phyloP scores from a whole-genome alignment of 2,329 filamentous ascomycete species.

The Aspergillus tubingensis region DNA sequence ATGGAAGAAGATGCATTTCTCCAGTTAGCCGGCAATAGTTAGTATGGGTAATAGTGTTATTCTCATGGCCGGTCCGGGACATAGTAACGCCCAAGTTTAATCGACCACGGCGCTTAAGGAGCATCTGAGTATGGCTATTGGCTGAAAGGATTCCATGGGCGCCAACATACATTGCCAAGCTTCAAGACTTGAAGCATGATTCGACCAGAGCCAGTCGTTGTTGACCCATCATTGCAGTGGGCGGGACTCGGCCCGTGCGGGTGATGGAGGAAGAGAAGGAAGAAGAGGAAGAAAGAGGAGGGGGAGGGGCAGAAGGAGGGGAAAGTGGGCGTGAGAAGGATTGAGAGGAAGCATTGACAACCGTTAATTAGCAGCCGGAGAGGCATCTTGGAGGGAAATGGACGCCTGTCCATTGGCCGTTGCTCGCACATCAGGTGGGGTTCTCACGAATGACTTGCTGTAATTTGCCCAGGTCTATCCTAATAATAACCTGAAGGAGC shows the following conservation, averaged over 20 bases:
- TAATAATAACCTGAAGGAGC: not conserved
- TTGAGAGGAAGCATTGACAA: too few species aligned
- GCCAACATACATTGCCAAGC: too few species aligned
- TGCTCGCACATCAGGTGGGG: too few species aligned
- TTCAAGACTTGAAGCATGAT: too few species aligned
- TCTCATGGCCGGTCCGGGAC: not conserved
- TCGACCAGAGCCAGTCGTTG: too few species aligned
- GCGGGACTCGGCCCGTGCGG: not conserved
- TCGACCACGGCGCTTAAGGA: not conserved
- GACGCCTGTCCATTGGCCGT: too few species aligned
- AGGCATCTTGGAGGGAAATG: too few species aligned
- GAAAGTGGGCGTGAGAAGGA: not conserved
- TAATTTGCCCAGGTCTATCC: not conserved
- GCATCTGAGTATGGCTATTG: not conserved
- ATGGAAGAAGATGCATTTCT: too few species aligned
- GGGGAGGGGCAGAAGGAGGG: not conserved
- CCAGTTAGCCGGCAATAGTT: too few species aligned
- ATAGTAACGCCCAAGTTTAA: not conserved
- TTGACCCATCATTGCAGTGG: not conserved
- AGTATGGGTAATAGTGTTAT: too few species aligned
- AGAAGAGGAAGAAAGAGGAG: not conserved
- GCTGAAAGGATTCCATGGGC: not conserved
- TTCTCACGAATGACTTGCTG: not conserved
- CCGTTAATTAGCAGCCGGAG: too few species aligned
- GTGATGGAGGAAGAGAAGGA: not conserved